A percentile compares a stretch with the other conserved stretches of the same genome.
phyloP scores from a whole-genome alignment of 768 basidiomycete species.

The Mrakia hoshinonis region DNA sequence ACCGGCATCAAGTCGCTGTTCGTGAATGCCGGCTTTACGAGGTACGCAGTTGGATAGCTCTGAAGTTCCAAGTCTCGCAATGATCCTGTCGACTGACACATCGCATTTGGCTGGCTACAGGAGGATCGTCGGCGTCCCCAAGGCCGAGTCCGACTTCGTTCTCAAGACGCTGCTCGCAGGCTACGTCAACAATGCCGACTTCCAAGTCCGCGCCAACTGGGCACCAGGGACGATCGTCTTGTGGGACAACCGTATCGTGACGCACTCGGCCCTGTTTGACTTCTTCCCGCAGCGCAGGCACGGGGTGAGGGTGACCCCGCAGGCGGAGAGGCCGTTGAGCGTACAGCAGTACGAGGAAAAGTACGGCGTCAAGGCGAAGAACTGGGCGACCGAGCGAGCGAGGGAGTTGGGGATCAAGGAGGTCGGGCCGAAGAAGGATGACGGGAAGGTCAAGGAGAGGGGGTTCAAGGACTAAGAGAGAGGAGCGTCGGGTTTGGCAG shows the following conservation, averaged over 20 bases:
- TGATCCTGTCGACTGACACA: too few species aligned
- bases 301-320: constrained; percentile 58
- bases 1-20: constrained; percentile 79
- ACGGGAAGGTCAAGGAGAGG: constrained; percentile 34
- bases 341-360: constrained; percentile 56
- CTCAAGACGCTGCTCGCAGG: constrained; percentile 62
- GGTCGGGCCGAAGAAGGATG: constrained; percentile 31
- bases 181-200: constrained; percentile 61
- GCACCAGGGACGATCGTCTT: constrained; percentile 15
- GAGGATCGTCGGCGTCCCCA: constrained; percentile 67
- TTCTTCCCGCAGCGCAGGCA: constrained; percentile 54
- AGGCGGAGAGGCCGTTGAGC: constrained; percentile 66
- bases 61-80: too few species aligned
- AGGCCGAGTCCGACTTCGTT: constrained; percentile 69
- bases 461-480: constrained; percentile 37
- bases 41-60: too few species aligned
- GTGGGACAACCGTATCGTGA: constrained; percentile 66
- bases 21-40: constrained; percentile 79
- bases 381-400: constrained; percentile 65
- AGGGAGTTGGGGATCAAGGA: constrained; percentile 50
- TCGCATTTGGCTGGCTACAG: too few species aligned
- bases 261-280: constrained; percentile 72
- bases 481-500: too few species aligned
- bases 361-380: constrained; percentile 61
- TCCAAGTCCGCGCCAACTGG: constrained; percentile 35